These are phyloP conservation scores for Euptelea pleiosperma DNA, from an alignment of 164 flowering plant genomes.

Conservation along the genomic window DNA sequence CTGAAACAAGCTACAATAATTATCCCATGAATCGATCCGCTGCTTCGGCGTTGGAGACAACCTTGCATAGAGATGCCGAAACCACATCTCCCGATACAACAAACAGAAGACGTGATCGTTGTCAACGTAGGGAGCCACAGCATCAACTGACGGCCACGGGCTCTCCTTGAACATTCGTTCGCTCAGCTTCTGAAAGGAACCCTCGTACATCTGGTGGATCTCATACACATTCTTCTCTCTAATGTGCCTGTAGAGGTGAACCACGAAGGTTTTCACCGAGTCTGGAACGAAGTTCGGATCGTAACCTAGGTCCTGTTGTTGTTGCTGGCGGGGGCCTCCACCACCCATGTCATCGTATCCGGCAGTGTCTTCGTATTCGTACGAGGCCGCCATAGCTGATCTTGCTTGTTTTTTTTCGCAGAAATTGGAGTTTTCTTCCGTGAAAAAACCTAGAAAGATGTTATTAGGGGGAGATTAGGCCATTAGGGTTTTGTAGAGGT, in stretches of 20 bases:
- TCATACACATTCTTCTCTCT: constrained; percentile 97
- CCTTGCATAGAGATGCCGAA: constrained; percentile 81
- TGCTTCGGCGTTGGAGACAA: constrained; percentile 69
- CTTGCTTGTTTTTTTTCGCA: neutral
- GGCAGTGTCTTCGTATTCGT: constrained; percentile 29
- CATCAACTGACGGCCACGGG: constrained; percentile 95
- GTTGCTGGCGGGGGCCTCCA: constrained; percentile 4
- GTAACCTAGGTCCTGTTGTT: constrained; percentile 41
- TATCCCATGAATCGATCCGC: constrained; percentile 91
- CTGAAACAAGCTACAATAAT: constrained; percentile 83
- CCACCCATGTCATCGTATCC: constrained; percentile 12
- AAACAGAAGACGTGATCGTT: constrained; percentile 96
- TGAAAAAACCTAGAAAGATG: too few species aligned
- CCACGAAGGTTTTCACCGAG: constrained; percentile 88
- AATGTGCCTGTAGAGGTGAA: constrained; percentile 90
- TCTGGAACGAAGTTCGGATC: constrained; percentile 95
- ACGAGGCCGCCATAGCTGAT: constrained; percentile 25
- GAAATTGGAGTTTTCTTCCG: neutral
- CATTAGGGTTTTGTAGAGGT: too few species aligned
- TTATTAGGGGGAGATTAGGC: too few species aligned
- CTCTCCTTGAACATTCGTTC: constrained; percentile 84
- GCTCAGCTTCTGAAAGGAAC: constrained; percentile 71
- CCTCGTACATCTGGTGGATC: constrained; percentile 97
- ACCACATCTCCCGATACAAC: constrained; percentile 97
- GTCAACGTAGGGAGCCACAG: constrained; percentile 75